Conservation (phyloP, 805 yeast genomes). For the Alloascoidea africana region DNA sequence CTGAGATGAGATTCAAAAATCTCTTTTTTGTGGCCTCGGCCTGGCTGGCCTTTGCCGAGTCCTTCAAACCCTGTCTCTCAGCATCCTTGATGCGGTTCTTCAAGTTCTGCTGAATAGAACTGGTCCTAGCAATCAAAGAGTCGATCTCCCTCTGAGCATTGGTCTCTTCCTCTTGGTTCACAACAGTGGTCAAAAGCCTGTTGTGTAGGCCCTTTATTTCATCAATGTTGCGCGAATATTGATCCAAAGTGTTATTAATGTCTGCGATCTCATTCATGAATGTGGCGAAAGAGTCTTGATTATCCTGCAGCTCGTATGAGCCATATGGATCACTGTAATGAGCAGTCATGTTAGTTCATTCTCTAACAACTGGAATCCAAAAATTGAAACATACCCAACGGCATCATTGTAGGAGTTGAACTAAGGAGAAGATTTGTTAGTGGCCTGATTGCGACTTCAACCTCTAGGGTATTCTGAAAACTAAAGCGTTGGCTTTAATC, state of each 20-base stretch:
- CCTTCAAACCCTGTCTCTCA: slow-evolving; percentile 51
- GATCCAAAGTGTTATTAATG: slow-evolving; percentile 38
- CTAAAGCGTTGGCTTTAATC: no score
- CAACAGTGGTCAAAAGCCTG: slow-evolving; percentile 40
- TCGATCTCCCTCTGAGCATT: slow-evolving; percentile 44
- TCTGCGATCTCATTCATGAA: slow-evolving; percentile 39
- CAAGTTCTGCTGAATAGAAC: slow-evolving; percentile 35
- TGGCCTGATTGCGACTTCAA: no score
- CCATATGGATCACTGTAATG: no score
- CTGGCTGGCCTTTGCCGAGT: slow-evolving; percentile 57
- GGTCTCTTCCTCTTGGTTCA: slow-evolving; percentile 35
- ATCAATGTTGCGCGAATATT: slow-evolving; percentile 36
- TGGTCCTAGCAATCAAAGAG: slow-evolving; percentile 27
- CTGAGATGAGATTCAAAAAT: slow-evolving; percentile 58
- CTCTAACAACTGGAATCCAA: no score
- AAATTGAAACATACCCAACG: no score
- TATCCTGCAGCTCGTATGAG: no score
- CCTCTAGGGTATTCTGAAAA: no score
- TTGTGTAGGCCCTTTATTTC: slow-evolving; percentile 38
- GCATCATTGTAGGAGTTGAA: no score
- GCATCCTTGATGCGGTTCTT: slow-evolving; percentile 52
- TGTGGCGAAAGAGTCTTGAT: no score
- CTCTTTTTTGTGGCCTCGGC: slow-evolving; percentile 60
- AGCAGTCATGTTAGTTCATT: no score
- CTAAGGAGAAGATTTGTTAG: no score